Evolutionary conservation across 768 basidiomycete genomes (phyloP).

Genomic region (Nidularia pulvinata): DNA sequence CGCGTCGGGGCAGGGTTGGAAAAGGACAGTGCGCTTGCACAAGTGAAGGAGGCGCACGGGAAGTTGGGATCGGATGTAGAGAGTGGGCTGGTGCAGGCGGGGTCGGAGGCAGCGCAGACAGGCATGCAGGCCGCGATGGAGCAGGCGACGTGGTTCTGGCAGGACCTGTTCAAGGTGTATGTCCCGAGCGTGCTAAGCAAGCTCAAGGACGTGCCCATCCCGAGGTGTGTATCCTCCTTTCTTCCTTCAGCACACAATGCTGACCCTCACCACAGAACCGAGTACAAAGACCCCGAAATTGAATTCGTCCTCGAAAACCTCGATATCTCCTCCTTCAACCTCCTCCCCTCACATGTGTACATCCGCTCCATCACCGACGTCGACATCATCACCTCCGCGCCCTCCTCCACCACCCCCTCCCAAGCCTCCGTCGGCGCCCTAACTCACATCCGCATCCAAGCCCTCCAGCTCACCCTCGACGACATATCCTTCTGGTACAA

Average conservation of each 20-base stretch:
- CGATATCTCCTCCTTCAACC: constrained; percentile 63
- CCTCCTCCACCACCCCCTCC: constrained; percentile 29
- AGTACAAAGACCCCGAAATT: constrained; percentile 66
- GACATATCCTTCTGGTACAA: constrained; percentile 78
- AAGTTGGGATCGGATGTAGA: constrained; percentile 50
- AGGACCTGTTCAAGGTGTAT: constrained; percentile 82
- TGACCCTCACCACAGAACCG: constrained; percentile 42
- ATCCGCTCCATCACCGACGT: constrained; percentile 68
- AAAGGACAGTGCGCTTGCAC: constrained; percentile 47
- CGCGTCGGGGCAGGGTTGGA: constrained; percentile 44
- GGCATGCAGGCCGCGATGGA: constrained; percentile 55
- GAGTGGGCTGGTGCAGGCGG: constrained; percentile 28
- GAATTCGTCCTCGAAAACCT: constrained; percentile 80
- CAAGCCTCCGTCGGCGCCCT: constrained; percentile 58
- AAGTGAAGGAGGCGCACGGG: constrained; percentile 43
- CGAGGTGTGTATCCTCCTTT: constrained; percentile 39
- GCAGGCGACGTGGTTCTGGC: constrained; percentile 75
- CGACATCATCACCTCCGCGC: constrained; percentile 40
- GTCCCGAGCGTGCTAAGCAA: constrained; percentile 53
- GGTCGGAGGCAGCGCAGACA: constrained; percentile 28
- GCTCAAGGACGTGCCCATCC: constrained; percentile 67
- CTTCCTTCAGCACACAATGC: not conserved
- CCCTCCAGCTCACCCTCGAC: constrained; percentile 58
- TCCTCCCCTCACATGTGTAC: constrained; percentile 71
- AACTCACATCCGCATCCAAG: constrained; percentile 66